A percentile compares a stretch with the other conserved stretches of the same genome.
Evolutionary conservation across 495 filamentous ascomycete species (phyloP).

Genomic region (Talaromyces proteolyticus): DNA sequence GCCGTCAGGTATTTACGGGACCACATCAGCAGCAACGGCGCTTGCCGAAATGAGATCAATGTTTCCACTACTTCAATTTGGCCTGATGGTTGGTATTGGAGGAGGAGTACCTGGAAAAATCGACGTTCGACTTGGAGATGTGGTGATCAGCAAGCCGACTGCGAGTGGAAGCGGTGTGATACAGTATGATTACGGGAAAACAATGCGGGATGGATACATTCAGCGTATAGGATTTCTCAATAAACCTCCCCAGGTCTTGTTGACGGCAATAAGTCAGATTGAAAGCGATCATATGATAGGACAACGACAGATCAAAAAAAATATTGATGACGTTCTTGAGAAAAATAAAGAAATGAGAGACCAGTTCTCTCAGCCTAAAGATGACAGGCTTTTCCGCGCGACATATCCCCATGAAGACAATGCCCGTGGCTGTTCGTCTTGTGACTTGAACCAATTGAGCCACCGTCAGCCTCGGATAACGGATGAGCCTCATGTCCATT

Average conservation of each 20-base stretch:
- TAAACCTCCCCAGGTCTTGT: conserved; percentile 16
- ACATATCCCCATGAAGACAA: conserved; percentile 14
- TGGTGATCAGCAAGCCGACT: conserved; percentile 34
- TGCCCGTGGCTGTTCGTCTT: conserved; percentile 7
- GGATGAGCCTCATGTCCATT: conserved; percentile 15
- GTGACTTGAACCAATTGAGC: conserved; percentile 8
- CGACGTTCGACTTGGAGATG: conserved; percentile 36
- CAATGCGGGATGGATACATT: conserved; percentile 15
- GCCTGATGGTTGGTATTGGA: conserved; percentile 35
- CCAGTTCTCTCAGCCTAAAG: conserved; percentile 10
- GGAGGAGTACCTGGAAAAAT: conserved; percentile 24
- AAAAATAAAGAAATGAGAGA: conserved; percentile 10
- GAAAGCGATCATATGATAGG: conserved; percentile 8
- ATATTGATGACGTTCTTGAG: conserved; percentile 8
- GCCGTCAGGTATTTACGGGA: conserved; percentile 17
- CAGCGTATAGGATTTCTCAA: conserved; percentile 24
- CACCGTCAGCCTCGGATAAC: conserved; percentile 3
- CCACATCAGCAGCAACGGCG: conserved; percentile 18
- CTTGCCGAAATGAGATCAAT: conserved; percentile 23
- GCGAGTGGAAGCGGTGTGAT: conserved; percentile 26
- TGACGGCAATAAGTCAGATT: conserved; percentile 18
- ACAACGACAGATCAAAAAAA: conserved; percentile 7
- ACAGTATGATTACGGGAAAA: conserved; percentile 35
- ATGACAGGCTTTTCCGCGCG: conserved; percentile 17
- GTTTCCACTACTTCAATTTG: conserved; percentile 28